Evolutionary conservation across 176 grass and related monocot genomes (phyloP).

Genomic region (Coix lacrymajobi): DNA sequence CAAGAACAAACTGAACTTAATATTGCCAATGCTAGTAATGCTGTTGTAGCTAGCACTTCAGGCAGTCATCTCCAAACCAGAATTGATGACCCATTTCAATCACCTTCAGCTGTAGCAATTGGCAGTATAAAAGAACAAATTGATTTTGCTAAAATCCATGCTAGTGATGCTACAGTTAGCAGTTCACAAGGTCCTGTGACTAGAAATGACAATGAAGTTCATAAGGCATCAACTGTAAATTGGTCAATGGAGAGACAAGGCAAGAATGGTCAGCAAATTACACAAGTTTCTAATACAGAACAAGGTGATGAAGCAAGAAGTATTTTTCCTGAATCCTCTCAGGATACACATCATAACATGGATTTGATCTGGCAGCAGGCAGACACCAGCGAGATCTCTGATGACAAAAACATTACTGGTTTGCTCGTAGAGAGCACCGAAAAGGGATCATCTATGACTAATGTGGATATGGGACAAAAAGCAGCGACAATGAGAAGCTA

Average conservation of each 20-base stretch:
- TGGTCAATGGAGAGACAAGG: slow-evolving; percentile 7
- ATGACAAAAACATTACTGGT: slow-evolving; percentile 27
- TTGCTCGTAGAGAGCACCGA: not conserved
- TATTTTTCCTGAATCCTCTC: slow-evolving; percentile 27
- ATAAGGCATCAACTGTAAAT: slow-evolving; percentile 14
- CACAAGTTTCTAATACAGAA: slow-evolving; percentile 18
- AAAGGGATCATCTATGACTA: slow-evolving; percentile 19
- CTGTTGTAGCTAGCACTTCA: slow-evolving; percentile 14
- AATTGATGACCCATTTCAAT: not conserved
- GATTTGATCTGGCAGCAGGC: slow-evolving; percentile 40
- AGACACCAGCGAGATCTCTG: slow-evolving; percentile 7
- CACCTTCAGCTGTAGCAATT: slow-evolving; percentile 6
- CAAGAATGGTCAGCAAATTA: slow-evolving; percentile 17
- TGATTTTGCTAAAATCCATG: slow-evolving; percentile 11
- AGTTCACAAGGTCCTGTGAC: slow-evolving; percentile 24
- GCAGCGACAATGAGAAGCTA: not conserved
- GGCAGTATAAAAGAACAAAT: slow-evolving; percentile 21
- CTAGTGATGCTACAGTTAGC: slow-evolving; percentile 24
- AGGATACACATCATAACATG: slow-evolving; percentile 20
- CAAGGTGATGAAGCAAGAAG: slow-evolving; percentile 13
- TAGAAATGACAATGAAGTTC: slow-evolving; percentile 20
- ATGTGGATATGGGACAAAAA: slow-evolving; percentile 20
- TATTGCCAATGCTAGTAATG: slow-evolving; percentile 10
- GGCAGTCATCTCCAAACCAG: slow-evolving; percentile 11
- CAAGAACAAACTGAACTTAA: slow-evolving; percentile 23